Evolutionary conservation across 2,329 filamentous ascomycete species (phyloP).

Genomic region (Fusarium sp.): DNA sequence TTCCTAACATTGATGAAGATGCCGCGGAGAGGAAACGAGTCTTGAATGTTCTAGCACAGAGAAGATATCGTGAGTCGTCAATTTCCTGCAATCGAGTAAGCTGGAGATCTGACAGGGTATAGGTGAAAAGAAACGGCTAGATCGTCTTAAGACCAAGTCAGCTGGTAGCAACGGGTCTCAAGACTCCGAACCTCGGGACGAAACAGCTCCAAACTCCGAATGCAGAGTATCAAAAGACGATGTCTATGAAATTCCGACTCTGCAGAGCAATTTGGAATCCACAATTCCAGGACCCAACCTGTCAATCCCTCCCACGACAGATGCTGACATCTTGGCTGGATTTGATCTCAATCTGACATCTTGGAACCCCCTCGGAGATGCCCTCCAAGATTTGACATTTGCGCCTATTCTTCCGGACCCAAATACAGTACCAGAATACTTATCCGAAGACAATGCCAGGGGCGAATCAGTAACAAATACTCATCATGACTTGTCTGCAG

Average conservation of each 20-base stretch:
- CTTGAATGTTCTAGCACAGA: constrained; percentile 64
- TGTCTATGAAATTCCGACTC: neutral
- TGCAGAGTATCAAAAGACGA: constrained; percentile 11
- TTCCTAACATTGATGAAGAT: constrained; percentile 62
- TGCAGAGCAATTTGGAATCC: neutral
- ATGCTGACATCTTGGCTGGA: constrained; percentile 29
- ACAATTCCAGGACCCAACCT: neutral
- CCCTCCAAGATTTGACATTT: constrained; percentile 30
- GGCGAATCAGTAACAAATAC: neutral
- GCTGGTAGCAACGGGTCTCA: constrained; percentile 1
- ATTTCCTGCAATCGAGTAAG: too few relatives aligned
- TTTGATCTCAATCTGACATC: constrained; percentile 37
- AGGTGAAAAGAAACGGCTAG: constrained; percentile 50
- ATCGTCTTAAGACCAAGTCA: constrained; percentile 41
- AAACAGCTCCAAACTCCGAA: neutral
- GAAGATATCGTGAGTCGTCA: constrained; percentile 58
- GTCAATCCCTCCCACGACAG: constrained; percentile 4
- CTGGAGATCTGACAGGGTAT: constrained; percentile 4
- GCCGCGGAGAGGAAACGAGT: constrained; percentile 64
- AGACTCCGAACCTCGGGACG: neutral
- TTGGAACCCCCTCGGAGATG: constrained; percentile 39
- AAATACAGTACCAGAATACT: constrained; percentile 9
- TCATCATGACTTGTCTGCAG: neutral
- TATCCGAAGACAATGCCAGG: constrained; percentile 13
- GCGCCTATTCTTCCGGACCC: constrained; percentile 29